These are phyloP conservation scores for Beauveria caledonica DNA, from an alignment of 2,329 filamentous ascomycete species.

Conservation along the genomic window DNA sequence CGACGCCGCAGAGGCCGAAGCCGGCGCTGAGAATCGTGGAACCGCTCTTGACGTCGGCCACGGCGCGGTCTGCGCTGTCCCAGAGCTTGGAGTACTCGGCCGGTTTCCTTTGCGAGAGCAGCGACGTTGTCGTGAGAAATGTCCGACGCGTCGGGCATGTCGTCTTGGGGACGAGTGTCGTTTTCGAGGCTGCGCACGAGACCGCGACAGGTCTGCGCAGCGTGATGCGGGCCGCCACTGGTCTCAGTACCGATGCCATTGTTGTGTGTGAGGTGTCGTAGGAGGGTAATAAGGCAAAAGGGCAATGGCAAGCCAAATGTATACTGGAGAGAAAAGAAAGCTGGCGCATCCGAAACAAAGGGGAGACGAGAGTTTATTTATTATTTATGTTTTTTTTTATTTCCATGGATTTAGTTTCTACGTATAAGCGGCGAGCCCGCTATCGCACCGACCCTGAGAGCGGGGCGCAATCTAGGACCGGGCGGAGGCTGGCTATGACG, in stretches of 20 bases:
- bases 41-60: slow-evolving; percentile 62
- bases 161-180: neutral
- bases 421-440: neutral
- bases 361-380: neutral
- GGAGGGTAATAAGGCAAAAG: neutral
- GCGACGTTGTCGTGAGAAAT: neutral
- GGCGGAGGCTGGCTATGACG: neutral
- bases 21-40: slow-evolving; percentile 67
- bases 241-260: slow-evolving; percentile 4
- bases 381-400: too few species aligned
- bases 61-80: slow-evolving; percentile 55
- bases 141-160: neutral
- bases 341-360: neutral
- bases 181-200: neutral
- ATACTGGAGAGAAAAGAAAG: too few species aligned
- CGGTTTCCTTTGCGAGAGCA: neutral
- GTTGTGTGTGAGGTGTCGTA: neutral
- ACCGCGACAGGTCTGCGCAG: neutral
- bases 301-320: neutral
- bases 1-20: slow-evolving; percentile 75
- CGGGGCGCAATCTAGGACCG: neutral
- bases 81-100: slow-evolving; percentile 37
- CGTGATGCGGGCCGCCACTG: neutral
- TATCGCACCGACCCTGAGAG: neutral
- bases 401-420: neutral